These are phyloP conservation scores for Alternaria tenuissima DNA, from an alignment of 2,329 filamentous ascomycete genomes.

Conservation along the genomic window DNA sequence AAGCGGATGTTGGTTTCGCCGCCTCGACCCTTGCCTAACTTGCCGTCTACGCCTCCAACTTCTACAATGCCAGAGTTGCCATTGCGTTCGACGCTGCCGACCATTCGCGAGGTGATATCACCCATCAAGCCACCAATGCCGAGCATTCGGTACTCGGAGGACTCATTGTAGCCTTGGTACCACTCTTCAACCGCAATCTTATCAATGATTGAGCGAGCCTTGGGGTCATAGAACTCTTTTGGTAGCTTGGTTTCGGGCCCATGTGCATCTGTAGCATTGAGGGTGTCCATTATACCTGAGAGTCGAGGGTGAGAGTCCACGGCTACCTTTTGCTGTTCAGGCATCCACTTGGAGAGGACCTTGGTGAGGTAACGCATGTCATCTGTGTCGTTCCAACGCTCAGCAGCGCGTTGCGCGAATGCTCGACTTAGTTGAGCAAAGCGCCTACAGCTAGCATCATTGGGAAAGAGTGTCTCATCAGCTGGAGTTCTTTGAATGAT, in stretches of 20 bases:
- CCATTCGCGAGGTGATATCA: constrained; percentile 71
- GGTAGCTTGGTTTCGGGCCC: constrained; percentile 81
- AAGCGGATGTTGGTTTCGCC: constrained; percentile 70
- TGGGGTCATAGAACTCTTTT: constrained; percentile 83
- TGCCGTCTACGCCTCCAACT: constrained; percentile 45
- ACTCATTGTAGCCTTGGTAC: constrained; percentile 88
- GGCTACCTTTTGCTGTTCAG: constrained; percentile 70
- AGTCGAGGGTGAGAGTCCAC: constrained; percentile 86
- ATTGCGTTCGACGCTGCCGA: constrained; percentile 45
- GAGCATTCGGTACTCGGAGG: constrained; percentile 83
- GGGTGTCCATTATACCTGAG: constrained; percentile 90
- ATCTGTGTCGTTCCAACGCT: constrained; percentile 64
- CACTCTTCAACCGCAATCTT: constrained; percentile 86
- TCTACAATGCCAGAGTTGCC: constrained; percentile 52
- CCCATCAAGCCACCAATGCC: constrained; percentile 87
- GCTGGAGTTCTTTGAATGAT: constrained; percentile 56
- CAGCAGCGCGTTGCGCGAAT: constrained; percentile 58
- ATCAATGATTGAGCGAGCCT: constrained; percentile 73
- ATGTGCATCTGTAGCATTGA: constrained; percentile 89
- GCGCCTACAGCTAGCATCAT: constrained; percentile 58
- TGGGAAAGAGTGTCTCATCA: constrained; percentile 61
- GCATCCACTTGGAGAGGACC: constrained; percentile 86
- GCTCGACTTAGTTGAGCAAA: constrained; percentile 58
- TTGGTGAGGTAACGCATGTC: constrained; percentile 87
- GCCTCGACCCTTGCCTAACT: constrained; percentile 53